A percentile compares a stretch with the other conserved stretches of the same genome.
phyloP scores from a whole-genome alignment of 106 monocot species.

The Apostasia ramifera region DNA sequence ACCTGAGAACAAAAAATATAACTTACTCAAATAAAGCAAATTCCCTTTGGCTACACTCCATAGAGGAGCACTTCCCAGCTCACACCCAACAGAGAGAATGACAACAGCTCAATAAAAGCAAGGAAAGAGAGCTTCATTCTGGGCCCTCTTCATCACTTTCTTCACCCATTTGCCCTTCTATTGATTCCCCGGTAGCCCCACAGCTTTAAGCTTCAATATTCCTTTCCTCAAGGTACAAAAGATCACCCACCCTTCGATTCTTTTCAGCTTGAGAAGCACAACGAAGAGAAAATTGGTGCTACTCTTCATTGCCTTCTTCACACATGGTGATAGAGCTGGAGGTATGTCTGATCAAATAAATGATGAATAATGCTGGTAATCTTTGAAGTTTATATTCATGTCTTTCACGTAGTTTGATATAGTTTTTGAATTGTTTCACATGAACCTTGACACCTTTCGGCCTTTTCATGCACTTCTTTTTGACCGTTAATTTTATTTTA shows the following conservation, averaged over 20 bases:
- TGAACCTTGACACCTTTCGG: too few relatives aligned
- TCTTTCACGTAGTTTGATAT: not conserved
- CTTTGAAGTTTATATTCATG: not conserved
- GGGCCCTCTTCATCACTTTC: conserved; percentile 4
- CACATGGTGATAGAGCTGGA: conserved; percentile 24
- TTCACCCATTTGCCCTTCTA: not conserved
- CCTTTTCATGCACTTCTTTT: too few relatives aligned
- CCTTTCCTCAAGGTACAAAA: conserved; percentile 29
- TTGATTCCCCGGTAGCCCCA: conserved; percentile 9
- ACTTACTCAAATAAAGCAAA: not conserved
- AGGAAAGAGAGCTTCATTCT: not conserved
- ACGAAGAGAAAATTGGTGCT: not conserved
- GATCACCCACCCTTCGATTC: not conserved
- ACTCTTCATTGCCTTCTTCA: not conserved
- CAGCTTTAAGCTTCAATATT: conserved; percentile 21
- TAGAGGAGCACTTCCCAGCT: not conserved
- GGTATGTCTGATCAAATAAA: conserved; percentile 9
- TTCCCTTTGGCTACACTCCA: not conserved
- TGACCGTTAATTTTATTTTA: too few relatives aligned
- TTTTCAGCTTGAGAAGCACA: not conserved
- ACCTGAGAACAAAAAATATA: too few relatives aligned
- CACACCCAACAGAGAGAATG: not conserved
- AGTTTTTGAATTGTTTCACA: not conserved
- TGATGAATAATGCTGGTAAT: not conserved
- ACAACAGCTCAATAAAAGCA: not conserved